These are phyloP conservation scores for Aspergillus hortae DNA, from an alignment of 2,329 filamentous ascomycete genomes.

Conservation along the genomic window DNA sequence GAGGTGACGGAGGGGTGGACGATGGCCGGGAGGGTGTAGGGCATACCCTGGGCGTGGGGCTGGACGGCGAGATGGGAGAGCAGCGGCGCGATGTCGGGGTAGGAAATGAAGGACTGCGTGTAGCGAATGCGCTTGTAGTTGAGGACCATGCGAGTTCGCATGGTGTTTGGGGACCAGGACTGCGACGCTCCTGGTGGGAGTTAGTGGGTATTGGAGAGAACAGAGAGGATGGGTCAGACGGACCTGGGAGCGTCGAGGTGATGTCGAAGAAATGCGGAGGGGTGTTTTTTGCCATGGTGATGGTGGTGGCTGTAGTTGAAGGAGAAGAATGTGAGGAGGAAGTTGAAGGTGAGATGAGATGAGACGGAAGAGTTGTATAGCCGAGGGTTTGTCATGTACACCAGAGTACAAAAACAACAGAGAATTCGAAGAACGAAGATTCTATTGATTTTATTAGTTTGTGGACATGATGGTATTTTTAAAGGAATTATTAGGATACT, in stretches of 20 bases:
- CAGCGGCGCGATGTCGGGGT: slow-evolving; percentile 27
- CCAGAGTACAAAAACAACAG: not conserved
- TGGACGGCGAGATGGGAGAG: slow-evolving; percentile 20
- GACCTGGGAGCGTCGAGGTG: slow-evolving; percentile 25
- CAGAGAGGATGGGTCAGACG: not conserved
- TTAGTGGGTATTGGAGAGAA: not conserved
- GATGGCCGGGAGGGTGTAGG: slow-evolving; percentile 35
- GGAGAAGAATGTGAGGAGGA: not conserved
- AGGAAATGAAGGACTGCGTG: slow-evolving; percentile 25
- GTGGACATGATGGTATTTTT: not conserved
- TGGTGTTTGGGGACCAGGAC: slow-evolving; percentile 29
- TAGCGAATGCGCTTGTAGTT: slow-evolving; percentile 27
- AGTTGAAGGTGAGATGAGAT: too few relatives aligned
- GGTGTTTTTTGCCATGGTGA: slow-evolving; percentile 18
- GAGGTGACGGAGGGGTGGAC: slow-evolving; percentile 22
- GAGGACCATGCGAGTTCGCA: slow-evolving; percentile 21
- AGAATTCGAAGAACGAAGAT: too few relatives aligned
- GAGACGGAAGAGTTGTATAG: not conserved
- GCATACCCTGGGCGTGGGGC: slow-evolving; percentile 12
- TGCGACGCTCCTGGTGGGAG: slow-evolving; percentile 21
- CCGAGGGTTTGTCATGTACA: not conserved
- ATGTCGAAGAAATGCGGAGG: slow-evolving; percentile 36
- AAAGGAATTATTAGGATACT: too few relatives aligned
- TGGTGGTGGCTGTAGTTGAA: not conserved
- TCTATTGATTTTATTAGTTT: not conserved